Evolutionary conservation across 176 grass and related monocot genomes (phyloP), one percentile per base, ranked within the genome.

Genomic region (Pontederia paniculata): DNA sequence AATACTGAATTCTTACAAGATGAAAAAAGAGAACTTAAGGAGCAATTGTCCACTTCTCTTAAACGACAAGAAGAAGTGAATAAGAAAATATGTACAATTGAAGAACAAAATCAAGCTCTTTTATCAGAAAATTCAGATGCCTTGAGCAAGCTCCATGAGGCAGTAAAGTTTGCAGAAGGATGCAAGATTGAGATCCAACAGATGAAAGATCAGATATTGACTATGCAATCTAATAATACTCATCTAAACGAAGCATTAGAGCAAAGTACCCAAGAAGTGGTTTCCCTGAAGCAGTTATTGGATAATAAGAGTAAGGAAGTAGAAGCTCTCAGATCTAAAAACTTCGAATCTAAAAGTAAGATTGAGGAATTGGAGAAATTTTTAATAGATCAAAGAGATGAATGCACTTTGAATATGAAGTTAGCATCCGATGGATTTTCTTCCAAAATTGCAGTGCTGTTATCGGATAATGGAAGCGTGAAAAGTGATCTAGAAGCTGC

Each of bases 231-330:
- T 3, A 54, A 58, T 17, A 21, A 31, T 4, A 58, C 6, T 13
- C 16, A 17, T 49, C 41, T 70, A 66, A 80, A 86, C 54, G 52
- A 80, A 66, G 78, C 61, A 66, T 48, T 70, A 42, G 76, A 83
- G 69, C 73, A 83, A 70, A 74, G 67, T 63, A 23, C 52, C 9
- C 60, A 72, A 10, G 62, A 82, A 75, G 72, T 88, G 72, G 69
- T 58, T 59, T 23, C 76, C 68, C 46, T 96, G 73, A 85, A 77
- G 22, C 56, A 62, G 58, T 53, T 80, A 73, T 21, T 83, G 16
- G 77, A 57, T 60, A 73, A 83, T 48, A 42, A 76, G 74, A 77
- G 77, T 68, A 78, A 55, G 9, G 82, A 89, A 61, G 86, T 81
- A 58, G 90, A 86, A 81, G 15, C 66, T 44, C 48, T 66, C 16